These are phyloP conservation scores for Tolypocladium sp. DNA, from an alignment of 2,329 filamentous ascomycete genomes.

Conservation along the genomic window DNA sequence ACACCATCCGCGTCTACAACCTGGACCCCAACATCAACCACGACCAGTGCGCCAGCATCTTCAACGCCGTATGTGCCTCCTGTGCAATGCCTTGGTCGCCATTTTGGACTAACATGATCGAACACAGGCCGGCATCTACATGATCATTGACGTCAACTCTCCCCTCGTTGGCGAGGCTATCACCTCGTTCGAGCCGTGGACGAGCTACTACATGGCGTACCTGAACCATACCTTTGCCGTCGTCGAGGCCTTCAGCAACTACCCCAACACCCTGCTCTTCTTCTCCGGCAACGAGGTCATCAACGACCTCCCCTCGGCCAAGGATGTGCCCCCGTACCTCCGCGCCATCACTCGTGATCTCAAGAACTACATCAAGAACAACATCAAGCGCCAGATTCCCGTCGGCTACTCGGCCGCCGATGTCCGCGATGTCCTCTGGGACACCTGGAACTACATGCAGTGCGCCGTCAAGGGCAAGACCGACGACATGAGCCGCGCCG, in stretches of 20 bases:
- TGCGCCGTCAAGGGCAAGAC: slow-evolving; percentile 48
- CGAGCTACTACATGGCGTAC: slow-evolving; percentile 50
- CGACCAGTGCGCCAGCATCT: slow-evolving; percentile 57
- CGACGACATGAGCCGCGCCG: slow-evolving; percentile 54
- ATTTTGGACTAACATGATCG: not conserved
- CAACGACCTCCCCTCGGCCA: slow-evolving; percentile 52
- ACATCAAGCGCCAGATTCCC: slow-evolving; percentile 58
- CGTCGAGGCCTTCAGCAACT: slow-evolving; percentile 57
- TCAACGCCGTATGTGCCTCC: slow-evolving; percentile 41
- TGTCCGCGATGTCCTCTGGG: slow-evolving; percentile 62
- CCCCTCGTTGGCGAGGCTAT: slow-evolving; percentile 50
- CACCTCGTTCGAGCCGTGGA: slow-evolving; percentile 44
- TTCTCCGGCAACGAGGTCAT: slow-evolving; percentile 77
- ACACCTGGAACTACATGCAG: slow-evolving; percentile 68
- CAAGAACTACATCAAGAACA: slow-evolving; percentile 70
- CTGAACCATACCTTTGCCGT: slow-evolving; percentile 59
- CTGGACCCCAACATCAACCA: slow-evolving; percentile 57
- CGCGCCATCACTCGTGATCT: slow-evolving; percentile 70
- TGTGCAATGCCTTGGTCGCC: not conserved
- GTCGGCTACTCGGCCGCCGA: slow-evolving; percentile 77
- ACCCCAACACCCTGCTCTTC: slow-evolving; percentile 61
- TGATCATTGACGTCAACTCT: slow-evolving; percentile 61
- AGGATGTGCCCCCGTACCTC: slow-evolving; percentile 58
- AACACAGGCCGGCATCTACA: slow-evolving; percentile 52
- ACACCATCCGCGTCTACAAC: slow-evolving; percentile 64